phyloP scores from a whole-genome alignment of 2,329 filamentous ascomycete species.

The Aspergillus luchuensis region DNA sequence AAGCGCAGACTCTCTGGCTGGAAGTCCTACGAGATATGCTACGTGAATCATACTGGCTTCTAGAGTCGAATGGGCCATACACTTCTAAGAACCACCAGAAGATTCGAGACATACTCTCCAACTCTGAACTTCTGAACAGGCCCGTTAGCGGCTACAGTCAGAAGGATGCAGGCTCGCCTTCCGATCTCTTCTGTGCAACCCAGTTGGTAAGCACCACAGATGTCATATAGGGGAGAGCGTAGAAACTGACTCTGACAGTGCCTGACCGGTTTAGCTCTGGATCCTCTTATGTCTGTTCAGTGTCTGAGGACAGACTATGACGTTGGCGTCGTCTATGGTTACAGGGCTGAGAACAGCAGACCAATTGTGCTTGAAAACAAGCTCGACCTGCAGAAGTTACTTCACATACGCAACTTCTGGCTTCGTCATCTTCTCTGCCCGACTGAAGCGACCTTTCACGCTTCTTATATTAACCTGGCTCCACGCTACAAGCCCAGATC shows the following conservation, averaged over 20 bases:
- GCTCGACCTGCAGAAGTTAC: slow-evolving; percentile 34
- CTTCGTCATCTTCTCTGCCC: slow-evolving; percentile 40
- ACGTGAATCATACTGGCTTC: slow-evolving; percentile 23
- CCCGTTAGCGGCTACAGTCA: slow-evolving; percentile 23
- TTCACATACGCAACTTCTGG: slow-evolving; percentile 48
- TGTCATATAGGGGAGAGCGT: background rate
- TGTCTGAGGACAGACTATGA: slow-evolving; percentile 37
- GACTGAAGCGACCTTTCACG: slow-evolving; percentile 30
- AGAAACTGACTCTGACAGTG: slow-evolving; percentile 20
- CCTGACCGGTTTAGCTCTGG: slow-evolving; percentile 39
- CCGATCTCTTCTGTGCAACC: slow-evolving; percentile 30
- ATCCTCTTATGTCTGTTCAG: slow-evolving; percentile 25
- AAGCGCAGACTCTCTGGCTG: slow-evolving; percentile 33
- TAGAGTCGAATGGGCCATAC: background rate
- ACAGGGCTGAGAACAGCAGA: background rate
- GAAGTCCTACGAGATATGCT: slow-evolving; percentile 34
- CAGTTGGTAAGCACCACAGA: slow-evolving; percentile 31
- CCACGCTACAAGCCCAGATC: slow-evolving; percentile 22
- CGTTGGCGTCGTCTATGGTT: slow-evolving; percentile 33
- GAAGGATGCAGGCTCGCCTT: slow-evolving; percentile 12
- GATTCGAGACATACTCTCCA: slow-evolving; percentile 23
- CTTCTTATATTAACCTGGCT: slow-evolving; percentile 25
- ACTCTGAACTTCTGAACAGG: slow-evolving; percentile 27
- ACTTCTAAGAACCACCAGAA: slow-evolving; percentile 27
- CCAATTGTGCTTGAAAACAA: slow-evolving; percentile 22